Evolutionary conservation across 129 eudicot species (phyloP).

Genomic region (Sambucus nigra): DNA sequence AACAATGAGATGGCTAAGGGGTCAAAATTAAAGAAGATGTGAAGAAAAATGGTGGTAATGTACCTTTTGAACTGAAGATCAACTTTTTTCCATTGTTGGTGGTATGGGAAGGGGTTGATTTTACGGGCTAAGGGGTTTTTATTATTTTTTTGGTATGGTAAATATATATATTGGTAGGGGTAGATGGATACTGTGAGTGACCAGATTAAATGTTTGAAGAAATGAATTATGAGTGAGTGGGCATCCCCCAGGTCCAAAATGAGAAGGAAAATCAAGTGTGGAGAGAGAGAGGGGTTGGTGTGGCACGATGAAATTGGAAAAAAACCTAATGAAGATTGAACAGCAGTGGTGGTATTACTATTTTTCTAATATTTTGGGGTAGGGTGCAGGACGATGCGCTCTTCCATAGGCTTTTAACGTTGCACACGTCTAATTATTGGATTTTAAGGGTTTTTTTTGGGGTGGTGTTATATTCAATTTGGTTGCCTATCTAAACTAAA

Average conservation of each 20-base stretch:
- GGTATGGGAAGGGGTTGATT: conserved; percentile 34
- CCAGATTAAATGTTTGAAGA: conserved; percentile 25
- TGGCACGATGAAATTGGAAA: conserved; percentile 9
- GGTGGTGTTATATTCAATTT: too few species aligned
- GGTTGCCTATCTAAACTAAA: too few species aligned
- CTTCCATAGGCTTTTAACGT: neutral
- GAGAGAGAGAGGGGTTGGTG: conserved; percentile 21
- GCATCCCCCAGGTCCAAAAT: conserved; percentile 67
- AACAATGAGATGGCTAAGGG: neutral
- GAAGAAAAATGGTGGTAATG: conserved; percentile 32
- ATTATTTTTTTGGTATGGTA: neutral
- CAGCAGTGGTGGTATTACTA: conserved; percentile 5
- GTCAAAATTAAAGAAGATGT: conserved; percentile 18
- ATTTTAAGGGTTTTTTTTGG: too few species aligned
- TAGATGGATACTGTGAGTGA: conserved; percentile 28
- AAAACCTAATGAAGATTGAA: conserved; percentile 5
- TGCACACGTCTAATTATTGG: too few species aligned
- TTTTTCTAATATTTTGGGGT: conserved; percentile 9
- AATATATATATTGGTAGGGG: conserved; percentile 1
- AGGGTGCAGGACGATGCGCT: conserved; percentile 4
- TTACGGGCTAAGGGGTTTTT: conserved; percentile 8
- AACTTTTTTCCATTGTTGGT: conserved; percentile 34
- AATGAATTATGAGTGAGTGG: conserved; percentile 25
- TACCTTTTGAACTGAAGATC: conserved; percentile 54
- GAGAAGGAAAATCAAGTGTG: conserved; percentile 26